These are phyloP conservation scores for Collybia mongolica DNA, from an alignment of 768 basidiomycete genomes.

Conservation along the genomic window DNA sequence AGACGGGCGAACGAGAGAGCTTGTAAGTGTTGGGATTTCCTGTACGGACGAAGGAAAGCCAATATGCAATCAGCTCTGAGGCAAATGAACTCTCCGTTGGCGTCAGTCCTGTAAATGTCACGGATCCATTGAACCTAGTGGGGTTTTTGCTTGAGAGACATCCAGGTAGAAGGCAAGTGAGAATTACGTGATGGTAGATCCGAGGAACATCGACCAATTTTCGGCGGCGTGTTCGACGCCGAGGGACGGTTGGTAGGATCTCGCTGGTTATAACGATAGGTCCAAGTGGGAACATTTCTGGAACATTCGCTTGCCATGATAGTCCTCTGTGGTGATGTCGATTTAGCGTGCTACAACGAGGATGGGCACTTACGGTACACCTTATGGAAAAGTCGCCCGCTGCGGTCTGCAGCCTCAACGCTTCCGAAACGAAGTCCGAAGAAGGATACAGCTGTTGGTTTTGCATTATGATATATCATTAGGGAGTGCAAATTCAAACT, in stretches of 20 bases:
- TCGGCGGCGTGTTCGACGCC: conserved; percentile 49
- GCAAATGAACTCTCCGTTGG: conserved; percentile 50
- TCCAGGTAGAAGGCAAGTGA: conserved; percentile 24
- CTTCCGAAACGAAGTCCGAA: conserved; percentile 38
- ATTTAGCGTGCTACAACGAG: too few relatives aligned
- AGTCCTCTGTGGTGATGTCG: conserved; percentile 25
- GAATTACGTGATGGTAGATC: conserved; percentile 40
- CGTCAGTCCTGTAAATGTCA: conserved; percentile 22
- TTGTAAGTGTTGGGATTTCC: conserved; percentile 57
- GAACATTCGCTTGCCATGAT: conserved; percentile 42
- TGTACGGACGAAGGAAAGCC: conserved; percentile 63
- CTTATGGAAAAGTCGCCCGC: conserved; percentile 47
- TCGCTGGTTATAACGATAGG: conserved; percentile 55
- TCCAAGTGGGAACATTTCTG: conserved; percentile 34
- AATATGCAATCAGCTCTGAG: conserved; percentile 60
- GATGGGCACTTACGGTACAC: conserved; percentile 45
- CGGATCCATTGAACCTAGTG: conserved; percentile 43
- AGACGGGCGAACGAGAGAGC: conserved; percentile 47
- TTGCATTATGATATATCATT: not conserved
- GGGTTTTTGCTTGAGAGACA: not conserved
- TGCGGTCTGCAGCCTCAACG: conserved; percentile 37
- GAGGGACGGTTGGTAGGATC: conserved; percentile 35
- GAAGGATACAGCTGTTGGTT: conserved; percentile 35
- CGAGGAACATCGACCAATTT: conserved; percentile 64
- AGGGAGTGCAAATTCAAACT: not conserved